Evolutionary conservation across 768 basidiomycete species (phyloP).

Genomic region (Boletus pseudopeckii): DNA sequence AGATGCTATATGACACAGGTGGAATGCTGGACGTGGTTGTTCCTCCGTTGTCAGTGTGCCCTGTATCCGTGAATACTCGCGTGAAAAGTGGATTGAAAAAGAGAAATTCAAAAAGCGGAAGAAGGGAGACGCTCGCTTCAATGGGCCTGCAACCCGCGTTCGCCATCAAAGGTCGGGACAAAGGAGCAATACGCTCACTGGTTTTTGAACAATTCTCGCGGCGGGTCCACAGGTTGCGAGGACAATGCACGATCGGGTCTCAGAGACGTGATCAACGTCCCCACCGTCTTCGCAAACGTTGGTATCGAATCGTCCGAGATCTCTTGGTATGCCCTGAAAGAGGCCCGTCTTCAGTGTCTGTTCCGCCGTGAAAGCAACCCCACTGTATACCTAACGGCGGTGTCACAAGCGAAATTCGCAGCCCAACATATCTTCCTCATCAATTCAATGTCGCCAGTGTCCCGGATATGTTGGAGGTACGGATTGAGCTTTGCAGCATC

Average conservation of each 20-base stretch:
- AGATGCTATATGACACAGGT: constrained; percentile 44
- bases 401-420: constrained; percentile 47
- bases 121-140: constrained; percentile 54
- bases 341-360: neutral
- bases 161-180: neutral
- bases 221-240: constrained; percentile 42
- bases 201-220: constrained; percentile 53
- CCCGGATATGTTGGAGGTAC: constrained; percentile 52
- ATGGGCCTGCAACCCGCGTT: constrained; percentile 47
- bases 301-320: constrained; percentile 52
- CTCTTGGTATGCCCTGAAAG: constrained; percentile 51
- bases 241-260: constrained; percentile 54
- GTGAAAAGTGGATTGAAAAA: constrained; percentile 48
- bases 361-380: neutral
- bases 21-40: constrained; percentile 22
- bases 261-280: constrained; percentile 49
- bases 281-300: constrained; percentile 48
- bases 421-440: constrained; percentile 60
- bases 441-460: constrained; percentile 45
- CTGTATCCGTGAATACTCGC: constrained; percentile 41
- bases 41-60: constrained; percentile 28
- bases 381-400: constrained; percentile 45
- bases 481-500: constrained; percentile 69
- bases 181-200: constrained; percentile 38
- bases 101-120: constrained; percentile 62